phyloP scores from a whole-genome alignment of 1,284 basidiomycete species.

The Heterobasidion parviporum region DNA sequence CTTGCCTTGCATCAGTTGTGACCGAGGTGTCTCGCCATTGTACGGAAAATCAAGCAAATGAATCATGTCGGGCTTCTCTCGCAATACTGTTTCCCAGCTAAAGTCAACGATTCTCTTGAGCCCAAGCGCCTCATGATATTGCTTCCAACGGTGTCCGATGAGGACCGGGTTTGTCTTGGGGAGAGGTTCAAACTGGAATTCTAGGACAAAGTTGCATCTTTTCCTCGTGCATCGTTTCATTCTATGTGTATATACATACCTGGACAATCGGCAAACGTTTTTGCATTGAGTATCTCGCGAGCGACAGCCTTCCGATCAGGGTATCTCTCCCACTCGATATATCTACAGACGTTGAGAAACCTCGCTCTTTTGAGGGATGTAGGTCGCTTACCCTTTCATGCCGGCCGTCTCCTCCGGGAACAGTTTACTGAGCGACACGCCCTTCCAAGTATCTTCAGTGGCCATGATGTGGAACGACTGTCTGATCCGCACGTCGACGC shows the following conservation, averaged over 20 bases:
- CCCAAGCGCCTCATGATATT: constrained; percentile 44
- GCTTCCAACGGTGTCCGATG: constrained; percentile 45
- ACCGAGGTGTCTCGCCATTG: constrained; percentile 39
- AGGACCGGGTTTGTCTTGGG: constrained; percentile 46
- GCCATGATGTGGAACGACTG: neutral
- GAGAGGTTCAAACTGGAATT: constrained; percentile 43
- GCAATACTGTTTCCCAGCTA: constrained; percentile 45
- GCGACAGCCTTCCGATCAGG: constrained; percentile 36
- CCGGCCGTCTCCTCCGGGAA: constrained; percentile 19
- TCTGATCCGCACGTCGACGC: no score
- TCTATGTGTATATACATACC: constrained; percentile 18
- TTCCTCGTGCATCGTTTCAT: neutral
- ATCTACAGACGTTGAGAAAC: constrained; percentile 18
- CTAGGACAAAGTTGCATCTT: constrained; percentile 14
- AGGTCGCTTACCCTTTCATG: no score
- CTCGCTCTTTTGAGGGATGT: no score
- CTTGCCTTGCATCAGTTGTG: constrained; percentile 34
- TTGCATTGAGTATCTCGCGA: constrained; percentile 28
- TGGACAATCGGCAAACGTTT: constrained; percentile 33
- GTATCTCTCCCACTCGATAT: constrained; percentile 41
- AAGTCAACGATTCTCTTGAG: constrained; percentile 37
- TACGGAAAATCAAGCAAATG: constrained; percentile 47
- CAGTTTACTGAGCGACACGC: constrained; percentile 33
- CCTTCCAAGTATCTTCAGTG: constrained; percentile 18
- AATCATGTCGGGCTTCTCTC: constrained; percentile 45